Evolutionary conservation across 371 early-diverging fungal species (phyloP), one percentile per base, ranked within the genome.

Genomic region (Mucor indicus): DNA sequence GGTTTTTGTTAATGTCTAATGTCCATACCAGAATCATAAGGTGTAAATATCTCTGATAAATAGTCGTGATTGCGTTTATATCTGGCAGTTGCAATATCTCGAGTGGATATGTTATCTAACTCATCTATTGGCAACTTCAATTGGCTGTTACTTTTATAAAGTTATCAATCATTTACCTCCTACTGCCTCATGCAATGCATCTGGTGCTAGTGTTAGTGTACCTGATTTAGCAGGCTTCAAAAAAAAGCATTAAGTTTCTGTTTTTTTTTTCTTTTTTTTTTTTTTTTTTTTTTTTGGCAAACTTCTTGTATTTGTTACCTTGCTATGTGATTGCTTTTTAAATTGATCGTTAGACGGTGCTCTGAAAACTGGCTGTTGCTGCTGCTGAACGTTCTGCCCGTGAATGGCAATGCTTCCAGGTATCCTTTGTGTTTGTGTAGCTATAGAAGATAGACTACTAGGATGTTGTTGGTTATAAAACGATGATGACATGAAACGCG

Each of bases 21-120:
- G 6, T 29, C 6, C n/a, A 54, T 69, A 80, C 84, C 64, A 23
- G 75, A 74, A 32, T 72, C 77, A 53, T 85, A 79, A 1, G 91
- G 88, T 21, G 87, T 84, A 54, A 91, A 86, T 13, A 91, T 81
- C 53, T 84, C 82, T 16, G 86, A 87, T 17, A 91, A 61, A 43
- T 81, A 86, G 37, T 86, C 83, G 52, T 89, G 90, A 45, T 91
- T 87, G n/a, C 89, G 77, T 52, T 83, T 86, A 59, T 88, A 91
- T 42, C 91, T 69, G 11, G 85, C 86, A 59, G 88, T 72, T n/a
- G 89, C 83, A 39, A 89, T 80, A 59, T 84, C 82, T 33, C 83
- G 75, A 5, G 77, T 67, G 5, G 79, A 77, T 46, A 84, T 69
- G 50, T 72, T 71, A 50, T 91, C 91, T 30, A 89, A 55, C 45